Evolutionary conservation across 1,284 basidiomycete species (phyloP).

Genomic region (Leccinum solheimii): DNA sequence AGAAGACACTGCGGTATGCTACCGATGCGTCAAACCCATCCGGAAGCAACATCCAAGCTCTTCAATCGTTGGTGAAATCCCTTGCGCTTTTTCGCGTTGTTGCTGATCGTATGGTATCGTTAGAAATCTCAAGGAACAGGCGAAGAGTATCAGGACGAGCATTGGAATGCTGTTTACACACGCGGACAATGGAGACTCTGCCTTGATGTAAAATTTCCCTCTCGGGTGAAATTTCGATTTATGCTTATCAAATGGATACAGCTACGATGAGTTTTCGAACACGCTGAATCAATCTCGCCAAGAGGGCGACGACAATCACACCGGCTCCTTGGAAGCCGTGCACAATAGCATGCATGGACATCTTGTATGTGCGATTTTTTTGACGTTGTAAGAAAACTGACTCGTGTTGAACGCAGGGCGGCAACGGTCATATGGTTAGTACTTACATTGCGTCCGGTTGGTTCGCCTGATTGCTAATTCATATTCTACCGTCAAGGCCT

Average conservation of each 20-base stretch:
- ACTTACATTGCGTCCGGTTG: background rate
- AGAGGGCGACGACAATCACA: constrained; percentile 5
- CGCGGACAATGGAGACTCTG: constrained; percentile 11
- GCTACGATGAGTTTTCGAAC: constrained; percentile 30
- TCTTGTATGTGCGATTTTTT: constrained; percentile 9
- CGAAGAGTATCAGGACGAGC: constrained; percentile 9
- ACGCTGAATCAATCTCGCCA: constrained; percentile 18
- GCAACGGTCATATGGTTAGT: constrained; percentile 25
- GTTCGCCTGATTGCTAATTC: background rate
- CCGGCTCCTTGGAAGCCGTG: constrained; percentile 21
- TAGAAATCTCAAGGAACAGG: constrained; percentile 18
- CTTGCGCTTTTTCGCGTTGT: background rate
- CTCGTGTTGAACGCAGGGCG: constrained; percentile 14
- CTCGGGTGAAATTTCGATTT: background rate
- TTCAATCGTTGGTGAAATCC: constrained; percentile 17
- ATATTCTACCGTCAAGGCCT: constrained; percentile 5
- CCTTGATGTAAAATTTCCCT: constrained; percentile 6
- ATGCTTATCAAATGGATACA: background rate
- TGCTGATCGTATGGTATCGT: background rate
- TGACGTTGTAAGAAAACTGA: background rate
- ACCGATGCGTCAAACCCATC: background rate
- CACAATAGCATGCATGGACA: constrained; percentile 18
- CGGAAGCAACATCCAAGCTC: constrained; percentile 13
- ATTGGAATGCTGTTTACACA: constrained; percentile 21
- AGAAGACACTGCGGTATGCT: constrained; percentile 17